Evolutionary conservation across 2,329 filamentous ascomycete species (phyloP), one percentile per base, ranked within the genome.

Genomic region (Tricladium varicosporioides): DNA sequence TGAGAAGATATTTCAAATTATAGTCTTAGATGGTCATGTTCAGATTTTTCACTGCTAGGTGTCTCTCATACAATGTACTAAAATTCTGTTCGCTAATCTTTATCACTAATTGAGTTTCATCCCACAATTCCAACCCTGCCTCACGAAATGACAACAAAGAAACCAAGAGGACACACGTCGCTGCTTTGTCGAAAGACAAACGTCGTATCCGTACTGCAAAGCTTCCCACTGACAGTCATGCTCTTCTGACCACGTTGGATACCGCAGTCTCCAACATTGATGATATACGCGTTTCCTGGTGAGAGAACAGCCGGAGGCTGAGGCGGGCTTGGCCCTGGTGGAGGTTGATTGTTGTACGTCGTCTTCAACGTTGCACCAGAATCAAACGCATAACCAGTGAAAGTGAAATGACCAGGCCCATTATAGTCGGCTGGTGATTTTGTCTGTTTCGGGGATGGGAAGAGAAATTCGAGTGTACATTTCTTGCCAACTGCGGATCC

Each of bases 121-220:
- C 11, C 36, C 36, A 40, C n/a, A 40, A 27, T 3, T 7, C 22
- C 4, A 27, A 3, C 2, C 36, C 36, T 5, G 36, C 36, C 36
- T 36, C 31, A 53, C 18, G 51, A 53, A 48, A 63, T 78, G 78
- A 69, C 70, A 75, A 53, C 74, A 79, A 51, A 62, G 42, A 61
- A 62, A 13, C 59, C 61, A 56, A 59, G 51, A 5, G 53, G 60
- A 51, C 59, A 59, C n/a, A 33, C 42, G 2, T 59, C 13, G 33
- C 42, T 40, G 22, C 44, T 52, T 52, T 63, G 58, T 16, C 16
- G 22, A 53, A 49, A 63, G 3, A 32, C 5, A 46, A 59, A 54
- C 8, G 36, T 46, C 2, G 58, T 59, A 57, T 63, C 58, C n/a
- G 36, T 18, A 33, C 53, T 58, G 31, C 58, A 63, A 31, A 63